Conservation (phyloP, 495 filamentous ascomycete genomes). For the Aspergillus sclerotioniger region DNA sequence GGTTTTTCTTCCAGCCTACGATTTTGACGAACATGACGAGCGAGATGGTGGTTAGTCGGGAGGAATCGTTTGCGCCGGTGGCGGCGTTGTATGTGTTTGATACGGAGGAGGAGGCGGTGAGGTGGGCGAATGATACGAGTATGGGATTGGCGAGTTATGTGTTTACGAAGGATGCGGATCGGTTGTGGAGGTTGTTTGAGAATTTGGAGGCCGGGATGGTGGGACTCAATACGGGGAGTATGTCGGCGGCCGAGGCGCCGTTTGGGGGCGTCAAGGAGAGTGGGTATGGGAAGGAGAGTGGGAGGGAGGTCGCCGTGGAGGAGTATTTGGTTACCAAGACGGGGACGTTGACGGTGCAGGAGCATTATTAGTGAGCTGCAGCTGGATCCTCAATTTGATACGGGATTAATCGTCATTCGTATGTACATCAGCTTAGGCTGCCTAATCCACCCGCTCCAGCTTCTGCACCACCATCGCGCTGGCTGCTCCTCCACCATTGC, state of each 20-base stretch:
- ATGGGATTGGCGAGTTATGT: slow-evolving; percentile 71
- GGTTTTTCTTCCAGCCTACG: slow-evolving; percentile 74
- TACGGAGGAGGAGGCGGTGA: slow-evolving; percentile 65
- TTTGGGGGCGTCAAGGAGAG: slow-evolving; percentile 78
- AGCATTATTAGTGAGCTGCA: slow-evolving; percentile 44
- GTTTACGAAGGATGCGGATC: slow-evolving; percentile 72
- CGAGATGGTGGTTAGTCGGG: slow-evolving; percentile 62
- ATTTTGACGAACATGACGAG: slow-evolving; percentile 60
- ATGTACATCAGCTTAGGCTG: not conserved
- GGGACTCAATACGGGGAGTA: slow-evolving; percentile 66
- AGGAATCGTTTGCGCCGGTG: slow-evolving; percentile 72
- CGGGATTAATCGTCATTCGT: not conserved
- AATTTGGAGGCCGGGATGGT: slow-evolving; percentile 78
- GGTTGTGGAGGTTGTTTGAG: slow-evolving; percentile 69
- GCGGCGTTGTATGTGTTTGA: slow-evolving; percentile 67
- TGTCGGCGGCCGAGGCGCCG: slow-evolving; percentile 66
- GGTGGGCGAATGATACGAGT: slow-evolving; percentile 61
- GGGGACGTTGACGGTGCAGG: slow-evolving; percentile 62
- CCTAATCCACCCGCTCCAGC: slow-evolving; percentile 61
- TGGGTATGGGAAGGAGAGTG: slow-evolving; percentile 74
- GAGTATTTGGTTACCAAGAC: slow-evolving; percentile 75
- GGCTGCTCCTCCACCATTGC: slow-evolving; percentile 92
- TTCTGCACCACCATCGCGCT: slow-evolving; percentile 91
- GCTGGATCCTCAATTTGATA: no score
- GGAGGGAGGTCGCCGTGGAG: slow-evolving; percentile 67